Base-by-base conservation (phyloP, 192 early-diverging fungal species). In the Linnemannia schmuckeri region DNA sequence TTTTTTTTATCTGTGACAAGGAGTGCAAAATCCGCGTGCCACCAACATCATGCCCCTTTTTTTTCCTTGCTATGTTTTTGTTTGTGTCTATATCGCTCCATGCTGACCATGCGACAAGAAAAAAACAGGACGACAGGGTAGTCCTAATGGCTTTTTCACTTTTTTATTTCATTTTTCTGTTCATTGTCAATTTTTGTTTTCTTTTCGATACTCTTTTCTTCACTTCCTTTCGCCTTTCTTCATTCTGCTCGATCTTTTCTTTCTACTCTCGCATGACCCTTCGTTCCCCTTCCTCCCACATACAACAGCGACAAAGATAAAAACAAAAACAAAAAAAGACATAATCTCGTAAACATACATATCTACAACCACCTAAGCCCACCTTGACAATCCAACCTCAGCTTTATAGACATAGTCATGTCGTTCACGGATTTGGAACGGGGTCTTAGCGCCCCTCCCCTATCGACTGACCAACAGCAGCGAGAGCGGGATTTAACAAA, bases 401-500 rank as follows among this genome's bases (percentile, higher is more conserved):
- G 9, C 22, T 24, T 72, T n/a, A 17, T 4, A 18, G 2, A 27
- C 12, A 71, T 18, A 52, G 49, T 52, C 22, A 86, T 86, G 83
- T 86, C 83, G 5, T 86, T 81, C 63, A 55, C 79, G 3, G 83
- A 86, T 40, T 27, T 80, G 15, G 83, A 86, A 30, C 83, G 83
- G 3, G 70, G 75, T 55, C 79, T 86, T 17, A 69, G 75, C 47
- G 81, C 78, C 18, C 83, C 83, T 30, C 83, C 83, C 37, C 33
- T 76, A 37, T 86, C 83, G 3, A 79, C 83, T 9, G 52, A 54
- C 37, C 8, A 74, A n/a, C 68, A 35, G 2, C 35, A 41, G 70
- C 54, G 76, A 72, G 49, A 35, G 7, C 70, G 49, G 30, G 33
- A 54, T 6, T 52, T 37, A n/a, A 41, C 13, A 22, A 79, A 79